Evolutionary conservation across 2,329 filamentous ascomycete species (phyloP).

Genomic region (Ophiostoma sp.): DNA sequence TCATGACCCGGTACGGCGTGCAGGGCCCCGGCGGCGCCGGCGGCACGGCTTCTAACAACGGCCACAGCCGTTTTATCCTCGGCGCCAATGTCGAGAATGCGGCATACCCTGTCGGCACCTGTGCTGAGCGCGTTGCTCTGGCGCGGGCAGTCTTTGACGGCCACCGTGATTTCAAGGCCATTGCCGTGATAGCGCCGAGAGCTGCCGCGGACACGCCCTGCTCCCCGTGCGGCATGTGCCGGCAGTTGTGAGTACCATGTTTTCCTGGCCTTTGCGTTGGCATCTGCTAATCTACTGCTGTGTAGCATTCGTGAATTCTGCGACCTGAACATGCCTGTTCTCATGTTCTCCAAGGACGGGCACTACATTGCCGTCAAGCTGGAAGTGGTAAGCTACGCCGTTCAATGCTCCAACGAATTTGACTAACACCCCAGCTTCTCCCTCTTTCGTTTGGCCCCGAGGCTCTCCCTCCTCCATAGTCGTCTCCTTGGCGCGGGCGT

Average conservation of each 20-base stretch:
- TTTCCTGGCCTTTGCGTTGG: not conserved
- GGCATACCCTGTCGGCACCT: conserved; percentile 87
- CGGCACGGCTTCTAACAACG: conserved; percentile 25
- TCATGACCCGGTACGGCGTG: conserved; percentile 51
- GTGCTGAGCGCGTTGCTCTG: conserved; percentile 87
- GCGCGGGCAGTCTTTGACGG: conserved; percentile 67
- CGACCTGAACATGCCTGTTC: conserved; percentile 62
- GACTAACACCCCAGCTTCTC: conserved; percentile 46
- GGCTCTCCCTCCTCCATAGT: conserved; percentile 37
- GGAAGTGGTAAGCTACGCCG: conserved; percentile 50
- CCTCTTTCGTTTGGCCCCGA: conserved; percentile 65
- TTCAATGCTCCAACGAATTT: not conserved
- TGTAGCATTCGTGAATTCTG: conserved; percentile 71
- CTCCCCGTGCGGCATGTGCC: conserved; percentile 90
- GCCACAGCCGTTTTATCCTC: conserved; percentile 40
- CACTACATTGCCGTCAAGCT: conserved; percentile 66
- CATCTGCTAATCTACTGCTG: conserved; percentile 14
- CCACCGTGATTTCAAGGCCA: conserved; percentile 59
- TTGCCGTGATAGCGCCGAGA: conserved; percentile 82
- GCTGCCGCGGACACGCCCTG: conserved; percentile 43
- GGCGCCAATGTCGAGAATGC: conserved; percentile 95
- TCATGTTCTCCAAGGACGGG: conserved; percentile 87
- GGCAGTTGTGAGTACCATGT: conserved; percentile 66
- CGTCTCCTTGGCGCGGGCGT: not conserved
- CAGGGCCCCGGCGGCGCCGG: conserved; percentile 12